A percentile compares a stretch with the other conserved stretches of the same genome.
phyloP scores from a whole-genome alignment of 345 rosid species.

The Balakata baccata region DNA sequence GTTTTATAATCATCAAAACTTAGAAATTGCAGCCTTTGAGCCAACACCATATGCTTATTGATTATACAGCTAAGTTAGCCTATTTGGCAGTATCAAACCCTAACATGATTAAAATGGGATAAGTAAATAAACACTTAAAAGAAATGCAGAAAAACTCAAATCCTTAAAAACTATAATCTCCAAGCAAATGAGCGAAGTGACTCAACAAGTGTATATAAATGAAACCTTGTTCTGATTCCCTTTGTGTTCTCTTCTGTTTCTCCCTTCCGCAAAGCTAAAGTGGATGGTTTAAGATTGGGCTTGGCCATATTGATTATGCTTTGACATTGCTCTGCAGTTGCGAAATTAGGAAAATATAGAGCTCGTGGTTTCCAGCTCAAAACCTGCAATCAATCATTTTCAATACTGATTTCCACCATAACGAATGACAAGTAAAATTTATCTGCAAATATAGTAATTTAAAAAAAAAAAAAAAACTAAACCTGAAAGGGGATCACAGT shows the following conservation, averaged over 20 bases:
- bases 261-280: slow-evolving; percentile 51
- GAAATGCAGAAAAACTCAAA: neutral
- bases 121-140: neutral
- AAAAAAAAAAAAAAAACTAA: neutral
- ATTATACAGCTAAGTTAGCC: neutral
- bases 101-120: neutral
- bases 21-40: no score
- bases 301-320: slow-evolving; percentile 47
- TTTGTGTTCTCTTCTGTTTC: slow-evolving; percentile 43
- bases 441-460: no score
- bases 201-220: neutral
- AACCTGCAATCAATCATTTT: slow-evolving; percentile 36
- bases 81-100: neutral
- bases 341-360: slow-evolving; percentile 55
- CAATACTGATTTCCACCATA: neutral
- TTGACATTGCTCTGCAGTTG: slow-evolving; percentile 55
- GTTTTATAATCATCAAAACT: no score
- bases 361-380: slow-evolving; percentile 74
- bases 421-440: no score
- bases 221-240: slow-evolving; percentile 68
- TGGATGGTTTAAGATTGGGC: slow-evolving; percentile 48
- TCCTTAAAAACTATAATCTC: neutral
- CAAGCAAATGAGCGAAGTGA: neutral
- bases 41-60: neutral
- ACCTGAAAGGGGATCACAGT: slow-evolving; percentile 60